phyloP scores from a whole-genome alignment of 148 eudicot genomes.

The Hydrangea macrophylla region DNA sequence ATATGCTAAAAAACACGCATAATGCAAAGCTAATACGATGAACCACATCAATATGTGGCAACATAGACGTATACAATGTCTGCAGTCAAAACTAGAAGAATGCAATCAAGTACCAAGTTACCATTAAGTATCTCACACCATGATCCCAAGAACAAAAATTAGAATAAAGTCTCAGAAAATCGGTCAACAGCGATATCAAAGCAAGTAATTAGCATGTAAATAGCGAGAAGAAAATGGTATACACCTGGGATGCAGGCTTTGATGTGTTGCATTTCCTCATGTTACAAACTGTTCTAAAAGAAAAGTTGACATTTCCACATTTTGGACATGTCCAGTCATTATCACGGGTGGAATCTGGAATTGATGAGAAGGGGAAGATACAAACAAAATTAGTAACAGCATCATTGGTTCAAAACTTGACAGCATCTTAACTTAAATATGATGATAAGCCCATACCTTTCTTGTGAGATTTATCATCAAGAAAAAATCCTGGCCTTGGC shows the following conservation, averaged over 20 bases:
- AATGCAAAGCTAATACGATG: not conserved
- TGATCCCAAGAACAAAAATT: not conserved
- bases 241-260: constrained; percentile 93
- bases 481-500: constrained; percentile 70
- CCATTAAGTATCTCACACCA: too few relatives aligned
- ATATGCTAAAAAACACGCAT: not conserved
- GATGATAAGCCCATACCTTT: constrained; percentile 37
- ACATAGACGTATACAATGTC: too few relatives aligned
- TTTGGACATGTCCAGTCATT: constrained; percentile 96
- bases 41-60: not conserved
- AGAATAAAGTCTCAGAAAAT: not conserved
- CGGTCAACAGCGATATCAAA: not conserved
- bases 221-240: not conserved
- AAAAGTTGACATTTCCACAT: constrained; percentile 96
- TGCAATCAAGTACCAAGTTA: too few relatives aligned
- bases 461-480: constrained; percentile 58
- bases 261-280: constrained; percentile 98
- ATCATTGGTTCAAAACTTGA: not conserved
- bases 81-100: too few relatives aligned
- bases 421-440: constrained; percentile 4
- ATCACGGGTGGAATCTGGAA: constrained; percentile 71
- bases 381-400: not conserved
- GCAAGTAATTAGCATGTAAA: not conserved
- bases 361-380: constrained; percentile 10
- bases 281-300: constrained; percentile 89